Evolutionary conservation across 257 asterid genomes (phyloP), one percentile per base, ranked within the genome.

Genomic region (Jacaranda copaia): DNA sequence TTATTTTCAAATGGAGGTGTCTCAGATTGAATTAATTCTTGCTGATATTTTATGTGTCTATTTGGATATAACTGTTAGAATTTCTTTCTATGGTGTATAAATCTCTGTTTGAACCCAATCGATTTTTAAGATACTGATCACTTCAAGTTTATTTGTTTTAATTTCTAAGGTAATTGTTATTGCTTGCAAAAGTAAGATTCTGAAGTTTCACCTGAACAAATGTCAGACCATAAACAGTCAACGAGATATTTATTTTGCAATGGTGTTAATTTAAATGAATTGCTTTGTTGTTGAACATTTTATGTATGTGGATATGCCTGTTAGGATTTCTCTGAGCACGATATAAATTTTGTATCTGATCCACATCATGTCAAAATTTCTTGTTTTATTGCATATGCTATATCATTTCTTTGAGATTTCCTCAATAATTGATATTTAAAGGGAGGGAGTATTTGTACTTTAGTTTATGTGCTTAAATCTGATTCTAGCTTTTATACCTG

Each of bases 171-270:
- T 18, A 43, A 20, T 18, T 67, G 13, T 67, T 46, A 36, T 16
- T 53, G 16, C n/a, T 57, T 5, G 7, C 38, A 57, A 57, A 57
- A 57, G 8, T 57, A n/a, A 16, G 42, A 16, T n/a, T 43, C 1
- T 25, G 32, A 25, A 25, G 32, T 25, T 25, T 25, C 32, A 25
- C 32, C 55, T 65, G 15, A 40, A 56, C 10, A 20, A 0, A 49
- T 36, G 38, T 62, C 14, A 5, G 20, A 51, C 42, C 69, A 36
- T 20, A 20, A 49, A 38, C 35, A 74, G 16, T 61, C 15, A 55
- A 10, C 65, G 57, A 35, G 74, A 53, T 46, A 55, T 76, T 52
- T n/a, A 36, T 51, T 64, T 38, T 63, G 64, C 40, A 40, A 16
- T 39, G 74, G 67, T 36, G 53, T 53, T 20, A 68, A 75, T 56